Base-by-base conservation (phyloP, 768 basidiomycete genomes). In the Filobasidium wieringae region DNA sequence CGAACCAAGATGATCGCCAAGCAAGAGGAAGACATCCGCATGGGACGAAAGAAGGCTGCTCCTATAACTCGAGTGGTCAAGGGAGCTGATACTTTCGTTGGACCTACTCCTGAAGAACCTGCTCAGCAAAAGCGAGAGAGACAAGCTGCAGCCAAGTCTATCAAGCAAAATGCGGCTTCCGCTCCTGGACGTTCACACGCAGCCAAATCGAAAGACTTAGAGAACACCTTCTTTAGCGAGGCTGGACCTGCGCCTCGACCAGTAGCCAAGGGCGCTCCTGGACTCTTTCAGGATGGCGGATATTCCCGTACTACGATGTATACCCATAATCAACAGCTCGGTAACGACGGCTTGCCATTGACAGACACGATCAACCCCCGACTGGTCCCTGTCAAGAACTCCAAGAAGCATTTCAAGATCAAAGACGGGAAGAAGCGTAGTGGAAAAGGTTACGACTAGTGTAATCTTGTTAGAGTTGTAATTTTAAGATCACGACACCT, bases 321-420 rank as follows among this genome's bases (percentile, higher is more conserved):
- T 73, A 88, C 89, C 5, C 90, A 95, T 72, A 91, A 95, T 71
- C 84, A 87, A 63, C 70, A 78, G 39, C 79, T 92, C 4, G 83
- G 83, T 6, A 77, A 88, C 58, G 86, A 92, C 70, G 92, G 92
- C 1, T 82, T 79, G n/a, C 76, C 79, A 9, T 68, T 88, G 17
- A 68, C 69, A 30, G 76, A 76, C 19, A 49, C 52, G 50, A 51
- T 77, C 77, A 39, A 34, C 47, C 34, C 41, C 5, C 76, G 77
- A 55, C 70, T 78, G 12, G 77, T 76, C 32, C 68, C 77, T 2
- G 71, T 81, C 14, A 55, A 80, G 36, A 64, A 72, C 0, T 81
- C 80, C 15, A 93, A 92, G 77, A 90, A 88, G 70, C 83, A 83
- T 63, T 86, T 89, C 77, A 95, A 89, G 75, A 86, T 84, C 75